Base-by-base conservation (phyloP, 2,329 filamentous ascomycete genomes). In the Xylariaceae sp. region DNA sequence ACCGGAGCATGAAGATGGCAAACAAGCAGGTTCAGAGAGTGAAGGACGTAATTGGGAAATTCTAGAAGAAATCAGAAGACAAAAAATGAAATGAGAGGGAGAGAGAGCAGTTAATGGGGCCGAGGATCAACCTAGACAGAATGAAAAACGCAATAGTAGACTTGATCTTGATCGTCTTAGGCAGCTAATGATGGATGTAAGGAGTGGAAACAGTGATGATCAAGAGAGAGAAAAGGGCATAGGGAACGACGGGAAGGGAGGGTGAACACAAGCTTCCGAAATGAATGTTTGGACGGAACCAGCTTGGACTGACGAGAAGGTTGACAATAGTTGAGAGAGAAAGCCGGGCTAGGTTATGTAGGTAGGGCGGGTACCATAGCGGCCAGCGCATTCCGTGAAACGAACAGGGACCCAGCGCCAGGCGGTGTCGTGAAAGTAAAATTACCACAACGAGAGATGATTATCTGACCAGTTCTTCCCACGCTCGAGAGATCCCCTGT, bases 111-210 rank as follows among this genome's bases (percentile, higher is more conserved):
- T 6, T 58, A 64, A 59, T 77, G 67, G 71, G 23, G 77, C 80
- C 80, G 73, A 83, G 81, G 80, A 75, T 83, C 81, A 83, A 83
- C 81, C 81, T 79, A 79, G 78, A 76, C 77, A 73, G 78, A 80
- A 80, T 61, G 64, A 67, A 76, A 72, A 64, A 64, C 7, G 23
- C 23, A 30, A 30, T 30, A 48, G 50, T 41, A 60, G 65, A 41
- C 37, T 11, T 41, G 37, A 13, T 41, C 37, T 41, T 41, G 37
- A 41, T 41, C 37, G 37, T 9, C 13, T 10, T 41, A 41, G 37
- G 37, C 13, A 30, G 23, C 23, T 30, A 30, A 41, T 67, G 67
- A 68, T 56, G 62, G 44, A 44, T 66, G 60, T 59, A 61, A 58
- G 58, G 41, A 45, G 9, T n/a, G 10, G 64, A 64, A 64, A 61